phyloP scores from a whole-genome alignment of 1,284 basidiomycete species.

The Microbotryum silenes-acaulis region DNA sequence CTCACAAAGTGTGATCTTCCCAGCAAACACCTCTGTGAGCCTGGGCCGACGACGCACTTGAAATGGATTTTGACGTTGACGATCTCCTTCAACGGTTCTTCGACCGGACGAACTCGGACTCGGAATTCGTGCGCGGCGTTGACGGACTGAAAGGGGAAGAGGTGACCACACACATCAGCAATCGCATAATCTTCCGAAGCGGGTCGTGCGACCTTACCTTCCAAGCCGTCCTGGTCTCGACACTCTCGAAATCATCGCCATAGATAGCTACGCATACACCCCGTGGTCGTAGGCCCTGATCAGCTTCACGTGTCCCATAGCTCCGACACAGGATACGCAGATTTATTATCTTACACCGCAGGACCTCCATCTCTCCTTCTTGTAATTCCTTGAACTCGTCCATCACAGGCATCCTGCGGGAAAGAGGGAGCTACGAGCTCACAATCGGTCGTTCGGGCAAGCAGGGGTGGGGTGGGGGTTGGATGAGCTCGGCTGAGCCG shows the following conservation, averaged over 20 bases:
- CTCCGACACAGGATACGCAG: not conserved
- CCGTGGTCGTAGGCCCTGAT: too few relatives aligned
- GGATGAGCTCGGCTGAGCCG: too few relatives aligned
- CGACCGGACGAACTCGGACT: conserved; percentile 28
- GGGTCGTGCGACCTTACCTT: conserved; percentile 18
- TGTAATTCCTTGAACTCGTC: conserved; percentile 31
- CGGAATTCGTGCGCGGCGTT: conserved; percentile 35
- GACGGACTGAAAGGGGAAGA: conserved; percentile 18
- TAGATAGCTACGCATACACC: conserved; percentile 21
- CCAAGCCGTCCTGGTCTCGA: conserved; percentile 32
- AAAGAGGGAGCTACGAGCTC: too few relatives aligned
- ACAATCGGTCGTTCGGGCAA: too few relatives aligned
- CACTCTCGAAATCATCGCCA: conserved; percentile 33
- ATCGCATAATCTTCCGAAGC: not conserved
- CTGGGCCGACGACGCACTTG: conserved; percentile 25
- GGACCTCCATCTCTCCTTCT: conserved; percentile 33
- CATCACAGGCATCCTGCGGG: not conserved
- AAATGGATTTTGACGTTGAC: conserved; percentile 32
- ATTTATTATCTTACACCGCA: conserved; percentile 22
- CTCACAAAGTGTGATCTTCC: too few relatives aligned
- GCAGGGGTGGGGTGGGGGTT: too few relatives aligned
- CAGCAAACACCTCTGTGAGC: not conserved
- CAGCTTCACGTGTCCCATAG: too few relatives aligned
- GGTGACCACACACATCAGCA: not conserved
- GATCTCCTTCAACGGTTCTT: conserved; percentile 30